phyloP scores from a whole-genome alignment of 768 basidiomycete genomes.

The Serendipita sp. region DNA sequence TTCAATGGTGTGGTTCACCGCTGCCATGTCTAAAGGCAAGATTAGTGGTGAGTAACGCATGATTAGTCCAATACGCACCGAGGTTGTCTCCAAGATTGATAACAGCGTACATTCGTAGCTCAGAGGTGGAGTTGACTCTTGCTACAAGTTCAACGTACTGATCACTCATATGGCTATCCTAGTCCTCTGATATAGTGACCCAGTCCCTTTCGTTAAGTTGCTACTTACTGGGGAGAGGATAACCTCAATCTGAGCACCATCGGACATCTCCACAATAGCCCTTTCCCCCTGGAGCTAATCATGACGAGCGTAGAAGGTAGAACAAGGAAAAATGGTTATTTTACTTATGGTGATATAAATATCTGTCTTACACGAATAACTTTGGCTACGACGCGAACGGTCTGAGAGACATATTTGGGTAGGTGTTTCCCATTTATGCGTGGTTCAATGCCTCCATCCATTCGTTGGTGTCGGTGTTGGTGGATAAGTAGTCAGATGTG shows the following conservation, averaged over 20 bases:
- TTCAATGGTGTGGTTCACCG: conserved; percentile 3
- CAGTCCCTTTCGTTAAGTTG: background rate
- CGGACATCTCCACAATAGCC: background rate
- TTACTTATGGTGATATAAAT: background rate
- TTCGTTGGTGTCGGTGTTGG: background rate
- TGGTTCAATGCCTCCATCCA: background rate
- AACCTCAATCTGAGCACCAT: background rate
- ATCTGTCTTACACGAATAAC: no score
- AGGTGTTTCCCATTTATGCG: background rate
- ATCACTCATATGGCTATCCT: background rate
- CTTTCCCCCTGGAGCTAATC: background rate
- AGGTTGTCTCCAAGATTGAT: background rate
- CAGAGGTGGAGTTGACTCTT: background rate
- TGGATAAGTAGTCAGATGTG: background rate
- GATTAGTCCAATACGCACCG: background rate
- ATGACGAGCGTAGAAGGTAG: background rate
- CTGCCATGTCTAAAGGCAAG: background rate
- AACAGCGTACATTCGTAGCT: background rate
- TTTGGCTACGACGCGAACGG: no score
- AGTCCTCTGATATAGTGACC: background rate
- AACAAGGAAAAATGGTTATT: background rate
- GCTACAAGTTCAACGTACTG: background rate
- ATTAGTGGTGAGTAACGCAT: background rate
- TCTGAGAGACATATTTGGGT: no score
- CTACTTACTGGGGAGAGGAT: background rate